These are phyloP conservation scores for Trametes cubensis DNA, from an alignment of 768 basidiomycete species.

Conservation along the genomic window DNA sequence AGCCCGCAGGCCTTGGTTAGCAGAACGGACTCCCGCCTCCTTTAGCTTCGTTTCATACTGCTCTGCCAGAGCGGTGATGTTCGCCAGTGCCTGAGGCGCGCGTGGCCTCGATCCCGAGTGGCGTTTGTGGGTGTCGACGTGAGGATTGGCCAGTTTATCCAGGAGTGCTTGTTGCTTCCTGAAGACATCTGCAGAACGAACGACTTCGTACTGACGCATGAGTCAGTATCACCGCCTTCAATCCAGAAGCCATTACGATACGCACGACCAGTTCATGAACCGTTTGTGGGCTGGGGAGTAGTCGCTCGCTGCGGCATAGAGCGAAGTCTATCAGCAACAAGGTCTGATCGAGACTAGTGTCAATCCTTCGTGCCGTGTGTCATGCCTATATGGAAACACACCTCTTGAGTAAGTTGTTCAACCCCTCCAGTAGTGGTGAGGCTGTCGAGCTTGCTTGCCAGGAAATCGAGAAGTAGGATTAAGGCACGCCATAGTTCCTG, in stretches of 20 bases:
- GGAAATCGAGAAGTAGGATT: constrained; percentile 55
- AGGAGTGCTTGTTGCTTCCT: constrained; percentile 51
- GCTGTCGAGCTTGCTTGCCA: constrained; percentile 55
- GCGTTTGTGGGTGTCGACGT: constrained; percentile 34
- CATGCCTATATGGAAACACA: constrained; percentile 32
- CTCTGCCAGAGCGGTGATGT: constrained; percentile 46
- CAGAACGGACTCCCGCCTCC: constrained; percentile 46
- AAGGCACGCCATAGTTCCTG: constrained; percentile 63
- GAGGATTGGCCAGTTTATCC: constrained; percentile 41
- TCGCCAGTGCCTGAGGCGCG: constrained; percentile 33
- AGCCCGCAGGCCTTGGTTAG: constrained; percentile 57
- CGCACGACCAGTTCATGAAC: constrained; percentile 66
- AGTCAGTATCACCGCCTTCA: not conserved
- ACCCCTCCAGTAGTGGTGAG: constrained; percentile 56
- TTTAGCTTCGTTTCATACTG: constrained; percentile 60
- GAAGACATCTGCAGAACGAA: constrained; percentile 54
- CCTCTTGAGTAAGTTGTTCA: constrained; percentile 57
- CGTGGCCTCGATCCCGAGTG: constrained; percentile 1
- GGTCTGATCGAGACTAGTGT: constrained; percentile 35
- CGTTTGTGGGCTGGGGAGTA: constrained; percentile 56
- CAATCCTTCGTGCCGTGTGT: constrained; percentile 22
- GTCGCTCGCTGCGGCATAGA: constrained; percentile 52
- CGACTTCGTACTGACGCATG: constrained; percentile 60
- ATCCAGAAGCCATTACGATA: constrained; percentile 12
- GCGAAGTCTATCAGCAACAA: constrained; percentile 56